Evolutionary conservation across 495 filamentous ascomycete species (phyloP).

Genomic region (Aspergillus cristatus): DNA sequence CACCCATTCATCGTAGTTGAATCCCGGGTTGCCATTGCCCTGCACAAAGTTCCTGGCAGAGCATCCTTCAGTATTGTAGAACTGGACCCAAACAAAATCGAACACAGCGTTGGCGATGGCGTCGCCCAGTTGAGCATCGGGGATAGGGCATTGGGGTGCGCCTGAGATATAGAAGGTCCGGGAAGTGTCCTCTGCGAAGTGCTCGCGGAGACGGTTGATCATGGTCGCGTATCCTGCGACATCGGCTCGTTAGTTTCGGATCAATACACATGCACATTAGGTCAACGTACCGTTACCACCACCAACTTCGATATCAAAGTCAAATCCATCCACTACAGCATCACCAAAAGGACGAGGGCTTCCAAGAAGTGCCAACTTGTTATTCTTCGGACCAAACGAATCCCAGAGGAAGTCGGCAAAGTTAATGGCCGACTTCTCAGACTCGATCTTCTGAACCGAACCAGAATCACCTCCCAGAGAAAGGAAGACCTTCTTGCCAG

Average conservation of each 20-base stretch:
- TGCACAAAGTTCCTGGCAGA: constrained; percentile 38
- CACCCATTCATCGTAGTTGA: constrained; percentile 61
- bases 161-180: constrained; percentile 54
- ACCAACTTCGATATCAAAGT: constrained; percentile 55
- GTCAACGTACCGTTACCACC: constrained; percentile 33
- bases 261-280: constrained; percentile 1
- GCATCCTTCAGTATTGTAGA: constrained; percentile 55
- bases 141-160: constrained; percentile 54
- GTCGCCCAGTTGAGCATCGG: constrained; percentile 45
- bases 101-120: constrained; percentile 41
- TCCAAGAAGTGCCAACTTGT: constrained; percentile 21
- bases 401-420: constrained; percentile 57
- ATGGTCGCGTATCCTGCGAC: constrained; percentile 33
- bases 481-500: constrained; percentile 58
- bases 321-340: constrained; percentile 60
- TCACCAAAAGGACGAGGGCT: constrained; percentile 52
- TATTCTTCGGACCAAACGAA: constrained; percentile 47
- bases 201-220: constrained; percentile 41
- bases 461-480: constrained; percentile 51
- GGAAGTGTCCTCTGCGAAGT: constrained; percentile 34
- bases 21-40: constrained; percentile 34
- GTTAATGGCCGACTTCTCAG: constrained; percentile 22
- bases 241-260: constrained; percentile 8
- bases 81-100: constrained; percentile 63
- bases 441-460: constrained; percentile 28